Evolutionary conservation across 177 flowering plant genomes (phyloP), one percentile per base, ranked within the genome.

Genomic region (Vitis hybrid): DNA sequence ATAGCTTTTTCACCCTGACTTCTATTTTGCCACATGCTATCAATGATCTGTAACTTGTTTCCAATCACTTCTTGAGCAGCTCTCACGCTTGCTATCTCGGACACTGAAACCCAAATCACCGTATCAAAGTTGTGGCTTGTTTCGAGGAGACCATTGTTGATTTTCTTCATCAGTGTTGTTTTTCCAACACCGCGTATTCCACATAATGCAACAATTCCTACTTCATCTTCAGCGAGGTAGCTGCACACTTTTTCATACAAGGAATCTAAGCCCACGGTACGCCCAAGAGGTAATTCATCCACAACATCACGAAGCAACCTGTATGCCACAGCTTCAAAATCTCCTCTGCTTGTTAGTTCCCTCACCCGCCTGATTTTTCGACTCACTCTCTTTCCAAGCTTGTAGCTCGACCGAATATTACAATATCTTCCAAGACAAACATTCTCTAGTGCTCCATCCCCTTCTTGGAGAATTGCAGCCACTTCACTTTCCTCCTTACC

Each of bases 171-270:
- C 0, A 32, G 27, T 10, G 76, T 73, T 3, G 76, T 77, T 66
- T 77, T 77, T 2, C 78, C 78, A 2, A 76, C 72, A 14, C 78
- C 78, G 65, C 70, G 51, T 67, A 1, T 32, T 32, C 79, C 79
- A 52, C 54, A 77, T 56, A 73, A 55, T 1, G 76, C 67, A 12
- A 77, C 54, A 32, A 73, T 54, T n/a, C 73, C 32, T 10, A 63
- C 65, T 18, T 32, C 30, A n/a, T 32, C 65, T 12, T 51, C 57
- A 46, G 2, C 14, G 3, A 69, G 14, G 46, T 11, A 62, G 24
- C 24, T 51, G 58, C 64, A 51, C 11, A 52, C 12, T 18, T 46
- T 20, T 1, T 20, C 17, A 14, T 60, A 11, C 3, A 57, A 6
- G 2, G 21, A 49, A 11, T 61, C 13, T 4, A 35, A 24, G 13